phyloP scores from a whole-genome alignment of 768 basidiomycete genomes.

The Trametes punicea region DNA sequence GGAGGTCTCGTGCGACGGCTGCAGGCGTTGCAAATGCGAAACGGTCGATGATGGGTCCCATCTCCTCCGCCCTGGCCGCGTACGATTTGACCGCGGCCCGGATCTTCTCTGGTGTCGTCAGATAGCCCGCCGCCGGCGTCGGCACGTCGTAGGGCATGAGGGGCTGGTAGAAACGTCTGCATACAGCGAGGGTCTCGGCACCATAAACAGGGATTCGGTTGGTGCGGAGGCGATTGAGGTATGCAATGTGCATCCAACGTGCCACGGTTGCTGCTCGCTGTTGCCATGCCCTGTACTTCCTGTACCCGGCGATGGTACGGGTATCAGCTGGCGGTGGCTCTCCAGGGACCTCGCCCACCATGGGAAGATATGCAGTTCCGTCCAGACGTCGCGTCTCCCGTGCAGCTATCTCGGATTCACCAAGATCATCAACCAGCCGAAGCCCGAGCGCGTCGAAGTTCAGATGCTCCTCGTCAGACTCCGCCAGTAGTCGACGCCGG shows the following conservation, averaged over 20 bases:
- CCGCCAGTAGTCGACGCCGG: constrained; percentile 64
- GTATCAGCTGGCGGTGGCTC: constrained; percentile 71
- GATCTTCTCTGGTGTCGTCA: constrained; percentile 33
- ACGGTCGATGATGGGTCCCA: constrained; percentile 51
- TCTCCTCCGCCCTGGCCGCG: constrained; percentile 50
- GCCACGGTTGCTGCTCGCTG: constrained; percentile 49
- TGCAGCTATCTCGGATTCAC: constrained; percentile 50
- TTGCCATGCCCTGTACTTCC: constrained; percentile 40
- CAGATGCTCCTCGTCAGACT: constrained; percentile 47
- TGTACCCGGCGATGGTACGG: constrained; percentile 74
- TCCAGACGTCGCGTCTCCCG: constrained; percentile 54
- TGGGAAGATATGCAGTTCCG: constrained; percentile 53
- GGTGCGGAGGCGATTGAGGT: constrained; percentile 75
- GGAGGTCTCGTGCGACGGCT: constrained; percentile 73
- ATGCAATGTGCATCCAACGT: constrained; percentile 67
- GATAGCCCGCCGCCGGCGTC: not conserved
- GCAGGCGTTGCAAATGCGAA: constrained; percentile 83
- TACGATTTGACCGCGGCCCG: constrained; percentile 64
- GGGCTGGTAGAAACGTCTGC: constrained; percentile 38
- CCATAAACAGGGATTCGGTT: constrained; percentile 35
- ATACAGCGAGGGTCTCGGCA: constrained; percentile 36
- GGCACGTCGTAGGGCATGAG: constrained; percentile 44
- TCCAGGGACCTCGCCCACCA: constrained; percentile 50
- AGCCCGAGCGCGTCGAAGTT: constrained; percentile 67
- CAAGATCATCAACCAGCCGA: constrained; percentile 55